phyloP scores from a whole-genome alignment of 2,329 filamentous ascomycete genomes.

The Dactylellina leptospora region DNA sequence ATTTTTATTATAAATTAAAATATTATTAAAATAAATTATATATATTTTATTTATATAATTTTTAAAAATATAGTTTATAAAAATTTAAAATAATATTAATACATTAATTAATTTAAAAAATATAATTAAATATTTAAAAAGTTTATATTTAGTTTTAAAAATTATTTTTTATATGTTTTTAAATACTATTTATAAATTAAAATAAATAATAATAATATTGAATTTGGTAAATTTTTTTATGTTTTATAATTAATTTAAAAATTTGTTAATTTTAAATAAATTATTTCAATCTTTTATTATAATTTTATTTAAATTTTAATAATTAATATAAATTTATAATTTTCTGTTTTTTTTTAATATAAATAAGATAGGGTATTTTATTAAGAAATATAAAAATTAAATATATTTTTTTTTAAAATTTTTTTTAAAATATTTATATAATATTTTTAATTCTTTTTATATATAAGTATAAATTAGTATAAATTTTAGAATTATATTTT shows the following conservation, averaged over 20 bases:
- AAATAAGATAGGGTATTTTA: constrained; percentile 5
- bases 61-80: constrained; percentile 1
- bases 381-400: background rate
- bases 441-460: constrained; percentile 1
- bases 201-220: constrained; percentile 12
- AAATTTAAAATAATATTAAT: constrained; percentile 6
- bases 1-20: constrained; percentile 10
- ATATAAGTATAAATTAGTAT: background rate
- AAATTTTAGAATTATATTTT: background rate
- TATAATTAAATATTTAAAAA: constrained; percentile 11
- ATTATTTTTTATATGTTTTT: constrained; percentile 1
- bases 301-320: background rate
- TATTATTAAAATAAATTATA: constrained; percentile 6
- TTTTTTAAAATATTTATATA: constrained; percentile 8
- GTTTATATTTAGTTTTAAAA: background rate
- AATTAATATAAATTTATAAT: background rate
- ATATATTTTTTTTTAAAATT: background rate
- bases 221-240: background rate
- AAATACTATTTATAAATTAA: constrained; percentile 1
- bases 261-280: constrained; percentile 3
- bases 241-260: background rate
- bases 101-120: background rate
- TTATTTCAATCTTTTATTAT: background rate
- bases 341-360: constrained; percentile 4
- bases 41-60: constrained; percentile 16